These are phyloP conservation scores for Myxozyma udenii DNA, from an alignment of 805 yeast genomes.

Conservation along the genomic window DNA sequence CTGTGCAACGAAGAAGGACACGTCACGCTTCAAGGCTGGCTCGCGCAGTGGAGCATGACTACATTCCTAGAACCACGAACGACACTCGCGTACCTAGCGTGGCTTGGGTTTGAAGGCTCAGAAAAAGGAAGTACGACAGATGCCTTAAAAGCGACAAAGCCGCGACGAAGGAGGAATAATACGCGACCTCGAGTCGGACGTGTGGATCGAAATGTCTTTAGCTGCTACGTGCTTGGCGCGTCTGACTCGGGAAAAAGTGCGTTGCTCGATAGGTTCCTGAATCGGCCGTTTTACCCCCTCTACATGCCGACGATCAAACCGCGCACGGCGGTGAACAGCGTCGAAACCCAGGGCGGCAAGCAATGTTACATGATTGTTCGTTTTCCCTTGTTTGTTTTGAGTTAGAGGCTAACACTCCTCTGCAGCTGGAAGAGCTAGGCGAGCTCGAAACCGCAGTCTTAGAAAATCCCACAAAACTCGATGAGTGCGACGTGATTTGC, in stretches of 20 bases:
- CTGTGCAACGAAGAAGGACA: constrained; percentile 87
- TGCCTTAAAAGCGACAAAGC: constrained; percentile 77
- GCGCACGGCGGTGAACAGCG: constrained; percentile 81
- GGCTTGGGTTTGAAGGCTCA: constrained; percentile 71
- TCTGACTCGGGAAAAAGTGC: constrained; percentile 86
- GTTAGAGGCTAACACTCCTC: background rate
- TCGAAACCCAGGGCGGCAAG: constrained; percentile 90
- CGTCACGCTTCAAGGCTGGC: constrained; percentile 95
- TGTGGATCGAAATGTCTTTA: constrained; percentile 82
- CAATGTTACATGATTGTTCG: constrained; percentile 76
- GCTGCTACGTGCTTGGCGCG: constrained; percentile 83
- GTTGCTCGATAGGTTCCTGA: constrained; percentile 73
- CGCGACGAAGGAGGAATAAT: constrained; percentile 61
- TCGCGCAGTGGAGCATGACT: constrained; percentile 98
- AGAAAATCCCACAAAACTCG: constrained; percentile 63
- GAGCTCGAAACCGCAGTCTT: constrained; percentile 79
- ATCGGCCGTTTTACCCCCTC: constrained; percentile 63
- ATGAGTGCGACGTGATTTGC: constrained; percentile 88
- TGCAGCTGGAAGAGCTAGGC: constrained; percentile 73
- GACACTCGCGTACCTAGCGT: constrained; percentile 83
- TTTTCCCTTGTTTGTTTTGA: background rate
- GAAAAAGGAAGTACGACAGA: constrained; percentile 37
- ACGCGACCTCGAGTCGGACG: constrained; percentile 60
- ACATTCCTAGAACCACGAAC: constrained; percentile 80
- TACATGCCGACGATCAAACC: constrained; percentile 83